A percentile compares a stretch with the other conserved stretches of the same genome.
These are phyloP conservation scores for Ganoderma boninense DNA, from an alignment of 1,284 basidiomycete species.

Conservation along the genomic window DNA sequence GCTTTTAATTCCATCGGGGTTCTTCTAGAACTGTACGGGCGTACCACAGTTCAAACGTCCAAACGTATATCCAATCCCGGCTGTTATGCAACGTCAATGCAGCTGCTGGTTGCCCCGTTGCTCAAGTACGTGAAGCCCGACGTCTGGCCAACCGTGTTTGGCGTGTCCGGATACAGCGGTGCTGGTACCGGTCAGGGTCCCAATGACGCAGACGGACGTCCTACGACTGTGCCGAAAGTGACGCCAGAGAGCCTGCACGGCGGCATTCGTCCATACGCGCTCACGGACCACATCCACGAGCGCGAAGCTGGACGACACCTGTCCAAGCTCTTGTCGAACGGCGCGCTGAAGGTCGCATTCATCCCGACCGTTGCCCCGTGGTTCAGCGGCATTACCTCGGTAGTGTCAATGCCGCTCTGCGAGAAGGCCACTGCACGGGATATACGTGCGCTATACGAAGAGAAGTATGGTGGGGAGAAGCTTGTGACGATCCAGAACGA, in stretches of 20 bases:
- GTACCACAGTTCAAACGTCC: slow-evolving; percentile 71
- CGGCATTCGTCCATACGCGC: slow-evolving; percentile 84
- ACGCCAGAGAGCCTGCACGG: slow-evolving; percentile 79
- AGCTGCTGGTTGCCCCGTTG: slow-evolving; percentile 92
- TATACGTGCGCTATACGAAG: slow-evolving; percentile 79
- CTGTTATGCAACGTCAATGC: slow-evolving; percentile 95
- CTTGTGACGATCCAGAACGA: slow-evolving; percentile 74
- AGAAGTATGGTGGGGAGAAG: slow-evolving; percentile 81
- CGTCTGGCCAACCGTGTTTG: slow-evolving; percentile 89
- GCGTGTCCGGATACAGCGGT: slow-evolving; percentile 94
- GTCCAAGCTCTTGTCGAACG: slow-evolving; percentile 59
- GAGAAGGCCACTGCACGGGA: slow-evolving; percentile 74
- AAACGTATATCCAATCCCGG: slow-evolving; percentile 96
- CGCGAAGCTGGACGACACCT: slow-evolving; percentile 92
- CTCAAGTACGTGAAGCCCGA: slow-evolving; percentile 73
- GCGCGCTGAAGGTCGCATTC: slow-evolving; percentile 79
- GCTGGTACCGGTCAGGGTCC: slow-evolving; percentile 87
- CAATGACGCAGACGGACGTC: slow-evolving; percentile 70
- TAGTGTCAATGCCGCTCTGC: slow-evolving; percentile 83
- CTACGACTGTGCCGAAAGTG: slow-evolving; percentile 86
- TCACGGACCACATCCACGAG: slow-evolving; percentile 99
- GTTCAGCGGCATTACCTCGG: slow-evolving; percentile 96
- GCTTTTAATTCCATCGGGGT: slow-evolving; percentile 40
- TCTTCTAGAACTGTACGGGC: slow-evolving; percentile 86
- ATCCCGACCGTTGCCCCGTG: slow-evolving; percentile 90